Evolutionary conservation across 139 green algal species (phyloP).

Genomic region (Chlorella sorokiniana): DNA sequence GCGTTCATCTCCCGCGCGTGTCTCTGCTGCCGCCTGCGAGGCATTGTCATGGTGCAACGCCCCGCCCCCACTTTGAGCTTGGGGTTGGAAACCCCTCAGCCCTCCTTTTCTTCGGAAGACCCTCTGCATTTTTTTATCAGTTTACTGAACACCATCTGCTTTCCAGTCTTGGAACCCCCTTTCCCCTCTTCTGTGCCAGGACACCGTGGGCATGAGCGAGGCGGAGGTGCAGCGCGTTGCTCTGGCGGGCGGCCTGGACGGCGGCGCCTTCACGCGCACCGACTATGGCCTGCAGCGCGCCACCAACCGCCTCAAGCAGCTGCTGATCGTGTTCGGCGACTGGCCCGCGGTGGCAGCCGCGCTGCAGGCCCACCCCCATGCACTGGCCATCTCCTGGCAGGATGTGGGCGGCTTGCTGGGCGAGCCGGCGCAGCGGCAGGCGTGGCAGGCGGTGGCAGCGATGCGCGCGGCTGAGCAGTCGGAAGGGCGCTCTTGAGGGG

Average conservation of each 20-base stretch:
- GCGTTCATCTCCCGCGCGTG: background rate
- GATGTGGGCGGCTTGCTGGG: background rate
- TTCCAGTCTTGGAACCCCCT: background rate
- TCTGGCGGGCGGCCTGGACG: background rate
- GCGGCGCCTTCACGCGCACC: background rate
- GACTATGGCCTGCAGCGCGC: background rate
- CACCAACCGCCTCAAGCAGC: conserved; percentile 1
- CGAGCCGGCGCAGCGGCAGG: background rate
- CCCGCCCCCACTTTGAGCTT: no score
- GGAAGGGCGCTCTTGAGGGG: no score
- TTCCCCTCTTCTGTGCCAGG: background rate
- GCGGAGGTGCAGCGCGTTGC: background rate
- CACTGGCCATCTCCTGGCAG: background rate
- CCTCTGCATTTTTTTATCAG: no score
- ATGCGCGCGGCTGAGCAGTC: background rate
- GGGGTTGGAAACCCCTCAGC: no score
- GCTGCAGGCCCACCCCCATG: background rate
- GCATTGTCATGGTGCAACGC: background rate
- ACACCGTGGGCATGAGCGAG: conserved; percentile 13
- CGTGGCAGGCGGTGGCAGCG: background rate
- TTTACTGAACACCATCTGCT: background rate
- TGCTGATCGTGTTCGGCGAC: conserved; percentile 13
- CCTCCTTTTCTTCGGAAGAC: no score
- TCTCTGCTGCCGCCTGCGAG: background rate
- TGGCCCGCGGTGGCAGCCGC: background rate